These are phyloP conservation scores for Salix purpurea DNA, from an alignment of 345 rosid species.

Conservation along the genomic window DNA sequence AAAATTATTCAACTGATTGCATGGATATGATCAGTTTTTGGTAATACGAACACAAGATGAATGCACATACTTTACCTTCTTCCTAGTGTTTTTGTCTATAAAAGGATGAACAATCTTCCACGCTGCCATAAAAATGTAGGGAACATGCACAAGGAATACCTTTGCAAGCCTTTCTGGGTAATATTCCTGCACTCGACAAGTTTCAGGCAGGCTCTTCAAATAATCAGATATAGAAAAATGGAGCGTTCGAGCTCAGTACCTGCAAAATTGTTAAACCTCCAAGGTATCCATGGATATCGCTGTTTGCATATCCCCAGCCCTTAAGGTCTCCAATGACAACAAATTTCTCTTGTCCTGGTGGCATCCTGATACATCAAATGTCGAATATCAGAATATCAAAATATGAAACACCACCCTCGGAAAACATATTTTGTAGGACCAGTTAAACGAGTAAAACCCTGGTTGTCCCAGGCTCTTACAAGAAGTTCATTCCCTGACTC, in stretches of 20 bases:
- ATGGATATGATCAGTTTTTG: too few relatives aligned
- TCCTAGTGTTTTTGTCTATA: slow-evolving; percentile 34
- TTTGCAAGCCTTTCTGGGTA: slow-evolving; percentile 51
- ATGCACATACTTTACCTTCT: slow-evolving; percentile 26
- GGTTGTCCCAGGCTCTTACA: rapidly evolving
- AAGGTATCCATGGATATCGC: slow-evolving; percentile 39
- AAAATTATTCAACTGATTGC: too few relatives aligned
- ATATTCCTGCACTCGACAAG: slow-evolving; percentile 33
- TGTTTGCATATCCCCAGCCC: slow-evolving; percentile 54
- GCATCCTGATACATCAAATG: slow-evolving; percentile 32
- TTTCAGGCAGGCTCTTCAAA: background rate
- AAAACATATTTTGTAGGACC: too few relatives aligned
- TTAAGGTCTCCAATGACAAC: slow-evolving; percentile 40
- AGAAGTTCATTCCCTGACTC: too few relatives aligned
- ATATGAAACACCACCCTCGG: too few relatives aligned
- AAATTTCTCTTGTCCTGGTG: slow-evolving; percentile 40
- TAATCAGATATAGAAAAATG: background rate
- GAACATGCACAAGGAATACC: slow-evolving; percentile 32
- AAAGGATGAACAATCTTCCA: slow-evolving; percentile 43
- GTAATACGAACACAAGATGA: too few relatives aligned
- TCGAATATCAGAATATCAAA: background rate
- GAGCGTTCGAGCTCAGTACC: slow-evolving; percentile 14
- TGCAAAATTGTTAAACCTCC: slow-evolving; percentile 37
- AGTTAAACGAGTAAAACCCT: rapidly evolving
- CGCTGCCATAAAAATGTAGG: slow-evolving; percentile 30